Base-by-base conservation (phyloP, 768 basidiomycete genomes). In the Bullera alba region DNA sequence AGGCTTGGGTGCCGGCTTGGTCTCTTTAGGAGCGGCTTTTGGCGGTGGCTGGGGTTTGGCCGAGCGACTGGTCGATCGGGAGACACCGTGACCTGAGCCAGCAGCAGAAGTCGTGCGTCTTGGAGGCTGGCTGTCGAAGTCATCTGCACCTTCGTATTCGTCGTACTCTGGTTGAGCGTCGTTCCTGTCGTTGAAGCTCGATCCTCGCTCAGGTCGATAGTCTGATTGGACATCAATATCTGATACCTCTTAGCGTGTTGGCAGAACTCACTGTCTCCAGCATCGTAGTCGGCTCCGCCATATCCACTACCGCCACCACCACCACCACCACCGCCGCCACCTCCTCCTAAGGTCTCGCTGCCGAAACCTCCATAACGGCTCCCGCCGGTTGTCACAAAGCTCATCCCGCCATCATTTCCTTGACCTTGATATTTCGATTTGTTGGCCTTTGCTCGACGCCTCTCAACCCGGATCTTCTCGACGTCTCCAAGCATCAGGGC, bases 91-190 rank as follows among this genome's bases (percentile, higher is more conserved):
- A n/a, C n/a, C n/a, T n/a, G n/a, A n/a, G n/a, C n/a, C n/a, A 19
- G 53, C 39, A 16, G 61, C 44, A 16, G 62, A 48, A 27, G 58
- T 42, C 3, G 47, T 43, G 21, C 60, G 54, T 38, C 55, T 60
- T 23, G 57, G 52, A 39, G 67, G 75, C 76, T 53, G 71, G 76
- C 46, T 71, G 77, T 93, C 90, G 53, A 96, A 92, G 51, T 89
- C 89, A 32, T 78, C 78, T 1, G 93, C 93, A 12, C 93, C 95
- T 58, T 93, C 87, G 71, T 99, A 99, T 70, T 96, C 92, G 63
- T 97, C 92, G 58, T 82, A 96, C 22, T 80, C 79, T 14, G 17
- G 21, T 37, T 8, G 41, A 54, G 25, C 54, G 37, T 30, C 51
- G 29, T 50, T 34, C n/a, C 46, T 23, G 51, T 34, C 0, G 49